A percentile compares a stretch with the other conserved stretches of the same genome.
These are phyloP conservation scores for Lactarius hengduanensis DNA, from an alignment of 768 basidiomycete species.

Conservation along the genomic window DNA sequence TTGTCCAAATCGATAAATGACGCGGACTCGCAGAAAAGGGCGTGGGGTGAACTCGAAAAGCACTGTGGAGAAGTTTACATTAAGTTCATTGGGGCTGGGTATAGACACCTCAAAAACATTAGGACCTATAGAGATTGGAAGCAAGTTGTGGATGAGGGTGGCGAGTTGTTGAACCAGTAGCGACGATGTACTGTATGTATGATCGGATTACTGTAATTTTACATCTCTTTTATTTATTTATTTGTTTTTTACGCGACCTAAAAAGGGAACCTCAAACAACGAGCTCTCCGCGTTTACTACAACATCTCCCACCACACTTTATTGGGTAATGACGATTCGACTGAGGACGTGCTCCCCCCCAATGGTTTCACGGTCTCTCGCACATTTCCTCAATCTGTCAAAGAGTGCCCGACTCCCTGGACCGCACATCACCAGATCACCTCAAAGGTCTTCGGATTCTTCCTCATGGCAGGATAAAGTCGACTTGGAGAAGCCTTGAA, in stretches of 20 bases:
- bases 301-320: neutral
- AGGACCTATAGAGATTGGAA: neutral
- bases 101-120: neutral
- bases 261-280: no score
- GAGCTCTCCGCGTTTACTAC: no score
- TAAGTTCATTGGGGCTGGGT: neutral
- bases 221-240: no score
- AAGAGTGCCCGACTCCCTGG: no score
- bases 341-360: no score
- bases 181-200: no score
- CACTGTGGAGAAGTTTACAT: neutral
- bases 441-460: neutral
- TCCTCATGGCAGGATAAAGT: neutral
- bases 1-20: no score
- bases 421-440: neutral
- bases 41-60: neutral
- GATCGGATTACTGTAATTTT: no score
- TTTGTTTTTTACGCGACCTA: no score
- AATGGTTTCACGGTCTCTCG: no score
- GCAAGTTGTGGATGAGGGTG: no score
- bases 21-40: neutral
- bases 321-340: no score
- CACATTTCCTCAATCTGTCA: neutral
- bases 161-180: slow-evolving; percentile 3
- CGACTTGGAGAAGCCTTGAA: neutral